Evolutionary conservation across 2,329 filamentous ascomycete species (phyloP).

Genomic region (Exophiala spinifera): DNA sequence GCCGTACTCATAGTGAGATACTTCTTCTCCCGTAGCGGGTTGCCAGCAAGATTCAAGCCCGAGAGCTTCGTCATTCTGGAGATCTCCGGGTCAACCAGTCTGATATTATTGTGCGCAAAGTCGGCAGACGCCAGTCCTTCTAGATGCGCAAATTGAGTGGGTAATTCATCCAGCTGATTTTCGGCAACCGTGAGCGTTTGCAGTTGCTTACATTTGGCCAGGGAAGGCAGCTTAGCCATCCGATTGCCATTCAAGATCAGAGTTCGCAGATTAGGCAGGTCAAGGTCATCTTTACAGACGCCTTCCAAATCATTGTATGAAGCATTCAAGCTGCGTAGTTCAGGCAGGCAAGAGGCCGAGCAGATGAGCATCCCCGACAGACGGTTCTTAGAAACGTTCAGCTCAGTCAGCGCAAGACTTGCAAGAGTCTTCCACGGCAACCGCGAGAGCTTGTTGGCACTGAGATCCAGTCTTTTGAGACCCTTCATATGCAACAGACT

Average conservation of each 20-base stretch:
- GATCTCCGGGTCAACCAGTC: constrained; percentile 69
- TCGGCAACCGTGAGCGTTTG: constrained; percentile 73
- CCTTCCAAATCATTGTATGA: constrained; percentile 69
- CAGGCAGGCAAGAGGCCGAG: constrained; percentile 57
- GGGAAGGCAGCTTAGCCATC: constrained; percentile 67
- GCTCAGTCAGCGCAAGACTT: constrained; percentile 36
- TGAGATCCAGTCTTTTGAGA: constrained; percentile 70
- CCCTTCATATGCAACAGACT: constrained; percentile 64
- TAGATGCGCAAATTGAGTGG: constrained; percentile 68
- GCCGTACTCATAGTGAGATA: constrained; percentile 71
- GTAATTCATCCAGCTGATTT: constrained; percentile 74
- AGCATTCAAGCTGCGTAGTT: constrained; percentile 73
- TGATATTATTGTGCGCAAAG: constrained; percentile 81
- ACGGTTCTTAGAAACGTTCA: constrained; percentile 79
- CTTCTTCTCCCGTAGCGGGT: constrained; percentile 84
- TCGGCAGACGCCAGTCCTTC: constrained; percentile 71
- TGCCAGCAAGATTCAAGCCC: constrained; percentile 77
- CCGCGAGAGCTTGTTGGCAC: constrained; percentile 71
- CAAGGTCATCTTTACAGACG: constrained; percentile 52
- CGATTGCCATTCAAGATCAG: constrained; percentile 79
- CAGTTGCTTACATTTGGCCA: constrained; percentile 65
- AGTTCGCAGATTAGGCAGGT: constrained; percentile 68
- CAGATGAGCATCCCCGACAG: constrained; percentile 45
- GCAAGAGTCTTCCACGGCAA: constrained; percentile 52
- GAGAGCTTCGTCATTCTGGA: constrained; percentile 74